phyloP scores from a whole-genome alignment of 2,329 filamentous ascomycete species.

The Penicillium aurantiogriseum region DNA sequence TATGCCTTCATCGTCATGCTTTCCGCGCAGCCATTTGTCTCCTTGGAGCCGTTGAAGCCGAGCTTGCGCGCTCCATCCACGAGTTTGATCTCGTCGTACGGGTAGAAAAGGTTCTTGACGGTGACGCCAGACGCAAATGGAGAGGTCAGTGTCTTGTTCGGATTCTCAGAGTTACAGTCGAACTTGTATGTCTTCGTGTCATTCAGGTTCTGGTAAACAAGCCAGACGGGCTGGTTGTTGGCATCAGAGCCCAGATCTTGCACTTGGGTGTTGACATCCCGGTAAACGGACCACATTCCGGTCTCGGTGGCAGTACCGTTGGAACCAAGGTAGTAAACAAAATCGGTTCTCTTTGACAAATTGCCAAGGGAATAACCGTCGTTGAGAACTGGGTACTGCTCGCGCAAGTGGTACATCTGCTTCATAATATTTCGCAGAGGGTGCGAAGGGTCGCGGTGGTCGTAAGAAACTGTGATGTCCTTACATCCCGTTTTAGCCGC shows the following conservation, averaged over 20 bases:
- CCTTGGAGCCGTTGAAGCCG: conserved; percentile 47
- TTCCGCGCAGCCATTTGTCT: conserved; percentile 56
- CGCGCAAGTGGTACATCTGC: conserved; percentile 59
- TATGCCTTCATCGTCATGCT: conserved; percentile 55
- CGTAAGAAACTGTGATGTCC: conserved; percentile 56
- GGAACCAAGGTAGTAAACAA: conserved; percentile 54
- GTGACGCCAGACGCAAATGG: conserved; percentile 54
- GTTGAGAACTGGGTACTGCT: conserved; percentile 58
- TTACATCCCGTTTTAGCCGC: conserved; percentile 54
- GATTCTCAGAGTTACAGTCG: conserved; percentile 51
- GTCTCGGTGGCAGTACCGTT: conserved; percentile 54
- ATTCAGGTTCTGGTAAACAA: conserved; percentile 48
- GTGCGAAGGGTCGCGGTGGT: conserved; percentile 62
- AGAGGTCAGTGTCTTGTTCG: conserved; percentile 52
- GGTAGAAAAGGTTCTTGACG: conserved; percentile 63
- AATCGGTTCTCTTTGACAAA: conserved; percentile 55
- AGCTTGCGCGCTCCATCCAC: conserved; percentile 46
- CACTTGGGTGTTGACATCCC: conserved; percentile 48
- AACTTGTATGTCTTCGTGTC: conserved; percentile 54
- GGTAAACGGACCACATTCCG: conserved; percentile 60
- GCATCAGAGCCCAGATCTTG: conserved; percentile 49
- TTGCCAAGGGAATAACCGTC: conserved; percentile 57
- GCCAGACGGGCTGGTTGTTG: conserved; percentile 47
- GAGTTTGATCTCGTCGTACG: conserved; percentile 56
- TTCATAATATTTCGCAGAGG: conserved; percentile 61